These are phyloP conservation scores for Ophiosphaerella korrae DNA, from an alignment of 2,329 filamentous ascomycete species.

Conservation along the genomic window DNA sequence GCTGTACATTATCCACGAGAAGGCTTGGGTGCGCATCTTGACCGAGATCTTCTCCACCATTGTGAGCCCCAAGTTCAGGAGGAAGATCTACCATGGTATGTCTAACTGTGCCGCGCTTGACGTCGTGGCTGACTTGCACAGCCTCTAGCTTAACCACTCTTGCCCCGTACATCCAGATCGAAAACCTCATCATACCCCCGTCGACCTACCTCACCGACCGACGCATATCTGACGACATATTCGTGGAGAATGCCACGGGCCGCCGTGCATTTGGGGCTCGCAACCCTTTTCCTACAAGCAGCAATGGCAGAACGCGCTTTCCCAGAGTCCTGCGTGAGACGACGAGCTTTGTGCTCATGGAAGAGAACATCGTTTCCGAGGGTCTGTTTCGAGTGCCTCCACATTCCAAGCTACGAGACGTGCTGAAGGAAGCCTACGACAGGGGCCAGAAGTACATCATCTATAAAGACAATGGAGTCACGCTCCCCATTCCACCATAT, in stretches of 20 bases:
- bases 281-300: slow-evolving; percentile 54
- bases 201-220: slow-evolving; percentile 61
- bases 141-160: slow-evolving; percentile 57
- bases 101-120: background rate
- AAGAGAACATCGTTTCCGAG: slow-evolving; percentile 55
- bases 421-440: slow-evolving; percentile 61
- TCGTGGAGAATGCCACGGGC: slow-evolving; percentile 53
- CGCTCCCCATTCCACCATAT: slow-evolving; percentile 41
- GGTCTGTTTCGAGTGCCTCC: slow-evolving; percentile 61
- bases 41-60: slow-evolving; percentile 63
- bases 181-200: slow-evolving; percentile 59
- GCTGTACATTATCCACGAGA: slow-evolving; percentile 63
- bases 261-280: slow-evolving; percentile 54
- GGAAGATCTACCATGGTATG: slow-evolving; percentile 62
- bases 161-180: slow-evolving; percentile 57
- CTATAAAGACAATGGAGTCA: slow-evolving; percentile 53
- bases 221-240: slow-evolving; percentile 54
- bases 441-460: slow-evolving; percentile 60
- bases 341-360: slow-evolving; percentile 57
- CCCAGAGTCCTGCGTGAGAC: slow-evolving; percentile 60
- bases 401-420: slow-evolving; percentile 55
- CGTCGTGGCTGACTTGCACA: slow-evolving; percentile 27
- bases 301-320: slow-evolving; percentile 53
- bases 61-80: slow-evolving; percentile 61
- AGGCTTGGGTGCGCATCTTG: slow-evolving; percentile 61